Conservation (phyloP, 1,139 yeast genomes). For the Sugiyamaella xylanicola region DNA sequence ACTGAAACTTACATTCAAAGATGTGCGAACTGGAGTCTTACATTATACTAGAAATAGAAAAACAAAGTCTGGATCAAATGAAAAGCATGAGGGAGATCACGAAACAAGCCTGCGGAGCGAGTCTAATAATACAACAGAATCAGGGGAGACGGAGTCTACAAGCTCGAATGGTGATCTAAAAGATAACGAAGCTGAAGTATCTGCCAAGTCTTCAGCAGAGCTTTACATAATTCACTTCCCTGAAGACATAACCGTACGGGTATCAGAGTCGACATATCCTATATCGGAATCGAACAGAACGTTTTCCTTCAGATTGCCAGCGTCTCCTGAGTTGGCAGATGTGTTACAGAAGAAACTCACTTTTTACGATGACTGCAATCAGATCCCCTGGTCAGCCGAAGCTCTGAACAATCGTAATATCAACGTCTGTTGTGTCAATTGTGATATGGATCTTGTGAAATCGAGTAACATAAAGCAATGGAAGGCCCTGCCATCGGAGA, state of each 20-base stretch:
- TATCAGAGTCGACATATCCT: constrained; percentile 23
- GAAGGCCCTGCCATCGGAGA: constrained; percentile 82
- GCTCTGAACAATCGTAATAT: constrained; percentile 13
- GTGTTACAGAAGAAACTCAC: constrained; percentile 7
- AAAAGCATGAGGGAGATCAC: no score
- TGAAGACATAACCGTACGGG: constrained; percentile 30
- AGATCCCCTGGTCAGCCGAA: constrained; percentile 33
- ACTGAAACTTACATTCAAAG: constrained; percentile 25
- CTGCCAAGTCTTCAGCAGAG: no score
- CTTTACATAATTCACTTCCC: constrained; percentile 28
- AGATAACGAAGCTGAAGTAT: no score
- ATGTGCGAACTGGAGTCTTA: constrained; percentile 26
- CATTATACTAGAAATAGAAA: constrained; percentile 14
- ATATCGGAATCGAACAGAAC: constrained; percentile 20
- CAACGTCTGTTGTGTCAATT: constrained; percentile 19
- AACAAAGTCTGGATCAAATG: background rate
- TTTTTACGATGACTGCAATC: constrained; percentile 24
- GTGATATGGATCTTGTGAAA: constrained; percentile 18
- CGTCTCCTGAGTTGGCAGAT: constrained; percentile 30
- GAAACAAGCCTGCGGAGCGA: no score
- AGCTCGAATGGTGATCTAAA: no score
- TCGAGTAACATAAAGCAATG: constrained; percentile 28
- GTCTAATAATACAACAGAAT: no score
- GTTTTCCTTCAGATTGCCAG: constrained; percentile 33
- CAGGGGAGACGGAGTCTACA: no score